phyloP scores from a whole-genome alignment of 139 green algal genomes.

The Picochlorum sp. region DNA sequence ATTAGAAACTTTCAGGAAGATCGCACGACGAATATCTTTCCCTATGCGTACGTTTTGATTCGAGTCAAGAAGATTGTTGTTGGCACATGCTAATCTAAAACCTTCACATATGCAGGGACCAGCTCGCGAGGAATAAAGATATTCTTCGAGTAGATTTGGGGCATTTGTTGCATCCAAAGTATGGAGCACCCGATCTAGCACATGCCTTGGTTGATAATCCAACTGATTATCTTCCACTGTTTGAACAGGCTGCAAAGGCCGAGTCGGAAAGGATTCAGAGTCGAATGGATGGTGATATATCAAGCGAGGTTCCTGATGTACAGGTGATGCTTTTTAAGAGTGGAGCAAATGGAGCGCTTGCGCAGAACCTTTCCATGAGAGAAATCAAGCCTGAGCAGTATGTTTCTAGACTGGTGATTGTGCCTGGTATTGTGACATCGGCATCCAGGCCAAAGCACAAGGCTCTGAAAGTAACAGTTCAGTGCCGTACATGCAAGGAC shows the following conservation, averaged over 20 bases:
- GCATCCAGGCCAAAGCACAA: constrained; percentile 88
- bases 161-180: constrained; percentile 28
- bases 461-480: constrained; percentile 77
- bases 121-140: constrained; percentile 20
- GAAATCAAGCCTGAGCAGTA: constrained; percentile 60
- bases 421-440: constrained; percentile 92
- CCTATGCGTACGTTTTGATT: constrained; percentile 28
- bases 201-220: constrained; percentile 27
- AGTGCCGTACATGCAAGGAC: constrained; percentile 78
- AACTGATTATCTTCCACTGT: constrained; percentile 27
- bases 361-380: constrained; percentile 22
- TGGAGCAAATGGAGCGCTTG: neutral
- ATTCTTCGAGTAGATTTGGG: constrained; percentile 26
- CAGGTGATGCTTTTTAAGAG: constrained; percentile 37
- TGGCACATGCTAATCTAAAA: neutral
- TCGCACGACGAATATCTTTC: constrained; percentile 18
- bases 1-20: constrained; percentile 39
- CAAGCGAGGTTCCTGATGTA: constrained; percentile 22
- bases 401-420: constrained; percentile 86
- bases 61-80: neutral
- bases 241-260: constrained; percentile 28
- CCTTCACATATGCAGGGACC: constrained; percentile 29
- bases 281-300: constrained; percentile 10
- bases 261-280: constrained; percentile 21
- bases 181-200: constrained; percentile 26